These are phyloP conservation scores for Dactylis glomerata DNA, from an alignment of 176 grass and related monocot genomes.

Conservation along the genomic window DNA sequence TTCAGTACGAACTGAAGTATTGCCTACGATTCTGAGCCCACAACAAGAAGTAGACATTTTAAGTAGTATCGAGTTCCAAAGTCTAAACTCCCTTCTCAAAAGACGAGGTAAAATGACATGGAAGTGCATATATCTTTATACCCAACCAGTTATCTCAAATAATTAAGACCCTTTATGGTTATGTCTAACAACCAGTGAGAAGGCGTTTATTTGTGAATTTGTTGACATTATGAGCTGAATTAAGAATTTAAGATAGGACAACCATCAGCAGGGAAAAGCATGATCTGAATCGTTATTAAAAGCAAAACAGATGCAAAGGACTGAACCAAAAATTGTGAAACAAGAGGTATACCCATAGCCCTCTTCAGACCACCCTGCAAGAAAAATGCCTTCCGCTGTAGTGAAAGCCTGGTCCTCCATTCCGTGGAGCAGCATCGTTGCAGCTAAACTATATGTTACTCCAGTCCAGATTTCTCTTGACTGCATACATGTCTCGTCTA, in stretches of 20 bases:
- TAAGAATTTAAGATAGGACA: neutral
- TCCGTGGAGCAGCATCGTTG: slow-evolving; percentile 87
- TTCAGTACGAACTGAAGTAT: neutral
- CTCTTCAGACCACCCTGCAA: slow-evolving; percentile 84
- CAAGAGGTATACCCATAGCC: slow-evolving; percentile 75
- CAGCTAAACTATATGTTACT: slow-evolving; percentile 82
- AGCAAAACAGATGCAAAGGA: neutral
- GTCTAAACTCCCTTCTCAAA: neutral
- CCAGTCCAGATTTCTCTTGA: slow-evolving; percentile 98
- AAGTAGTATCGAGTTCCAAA: neutral
- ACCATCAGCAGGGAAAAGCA: slow-evolving; percentile 22
- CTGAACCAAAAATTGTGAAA: neutral
- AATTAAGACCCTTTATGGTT: neutral
- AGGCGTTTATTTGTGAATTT: neutral
- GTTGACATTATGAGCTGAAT: neutral
- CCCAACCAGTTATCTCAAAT: neutral
- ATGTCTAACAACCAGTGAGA: neutral
- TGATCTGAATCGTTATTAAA: neutral
- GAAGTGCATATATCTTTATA: neutral
- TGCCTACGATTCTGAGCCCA: neutral
- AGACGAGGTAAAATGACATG: neutral
- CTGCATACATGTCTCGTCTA: slow-evolving; percentile 95
- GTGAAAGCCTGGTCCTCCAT: slow-evolving; percentile 94
- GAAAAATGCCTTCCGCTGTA: slow-evolving; percentile 85
- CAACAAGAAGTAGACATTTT: neutral